Evolutionary conservation across 441 rosid genomes (phyloP), one percentile per base, ranked within the genome.

Genomic region (Syzygium syzygioides): DNA sequence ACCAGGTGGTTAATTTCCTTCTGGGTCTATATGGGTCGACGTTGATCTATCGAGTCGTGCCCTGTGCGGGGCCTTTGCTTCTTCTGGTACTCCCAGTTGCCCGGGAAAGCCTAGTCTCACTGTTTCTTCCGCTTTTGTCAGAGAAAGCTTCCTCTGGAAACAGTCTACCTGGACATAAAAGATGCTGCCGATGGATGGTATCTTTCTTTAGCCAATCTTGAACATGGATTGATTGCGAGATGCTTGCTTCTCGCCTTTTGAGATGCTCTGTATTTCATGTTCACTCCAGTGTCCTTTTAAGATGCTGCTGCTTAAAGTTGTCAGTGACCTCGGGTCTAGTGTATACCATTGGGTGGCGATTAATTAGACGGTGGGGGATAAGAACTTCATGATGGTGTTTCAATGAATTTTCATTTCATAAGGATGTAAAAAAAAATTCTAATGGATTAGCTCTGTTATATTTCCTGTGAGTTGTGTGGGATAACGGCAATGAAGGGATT

Each of bases 101-200:
- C 6, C 3, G 0, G 28, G 41, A 34, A 62, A 54, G 19, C 25
- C 20, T 59, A 23, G 86, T 50, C 34, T 55, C 57, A 17, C 76
- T 52, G 64, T 86, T 53, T 37, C 13, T 66, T 41, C 89, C 34
- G 85, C 88, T 45, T 87, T 88, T 53, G 87, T n/a, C 97, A 96
- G 99, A 95, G 98, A 92, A 98, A 95, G 93, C 97, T 98, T 91
- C 99, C 98, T 85, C 92, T 95, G 54, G 96, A 95, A 88, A 94
- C 95, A 9, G 88, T 86, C 19, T 95, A 94, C 93, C 90, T 98
- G 89, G 95, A 94, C 55, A 96, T 98, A 87, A 88, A 85, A 57
- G 91, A 94, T 86, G 41, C 97, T 6, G 30, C 94, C 17, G 98
- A 95, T 92, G 98, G 99, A 94, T 98, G 99, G 99, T 96, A 92